Evolutionary conservation across 257 asterid species (phyloP).

Genomic region (Fraxinus americana): DNA sequence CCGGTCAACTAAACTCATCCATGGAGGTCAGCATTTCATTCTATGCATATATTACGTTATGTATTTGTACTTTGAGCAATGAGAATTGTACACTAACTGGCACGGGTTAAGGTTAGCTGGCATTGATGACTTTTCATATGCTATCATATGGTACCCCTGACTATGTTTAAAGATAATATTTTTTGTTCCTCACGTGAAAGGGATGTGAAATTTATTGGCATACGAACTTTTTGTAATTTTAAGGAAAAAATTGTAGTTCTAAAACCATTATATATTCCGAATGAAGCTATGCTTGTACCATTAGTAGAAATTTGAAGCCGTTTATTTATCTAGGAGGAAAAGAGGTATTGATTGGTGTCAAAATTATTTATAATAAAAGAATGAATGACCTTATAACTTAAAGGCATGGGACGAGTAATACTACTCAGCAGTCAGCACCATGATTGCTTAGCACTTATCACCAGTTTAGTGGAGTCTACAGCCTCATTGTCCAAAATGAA

Average conservation of each 20-base stretch:
- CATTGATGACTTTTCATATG: slow-evolving; percentile 12
- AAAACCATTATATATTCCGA: slow-evolving; percentile 10
- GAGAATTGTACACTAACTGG: slow-evolving; percentile 28
- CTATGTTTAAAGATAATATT: slow-evolving; percentile 22
- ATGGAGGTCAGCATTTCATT: slow-evolving; percentile 70
- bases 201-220: slow-evolving; percentile 8
- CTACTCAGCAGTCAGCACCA: not conserved
- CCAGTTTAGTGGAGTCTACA: not conserved
- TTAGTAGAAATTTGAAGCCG: slow-evolving; percentile 10
- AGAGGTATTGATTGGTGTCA: not conserved
- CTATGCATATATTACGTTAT: slow-evolving; percentile 5
- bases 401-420: not conserved
- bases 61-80: slow-evolving; percentile 35
- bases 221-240: not conserved
- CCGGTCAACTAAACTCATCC: slow-evolving; percentile 93
- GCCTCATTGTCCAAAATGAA: not conserved
- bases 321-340: not conserved
- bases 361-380: not conserved
- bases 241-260: slow-evolving; percentile 2
- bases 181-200: slow-evolving; percentile 35
- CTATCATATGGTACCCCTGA: slow-evolving; percentile 38
- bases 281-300: not conserved
- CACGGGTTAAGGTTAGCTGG: slow-evolving; percentile 24
- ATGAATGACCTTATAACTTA: not conserved
- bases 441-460: not conserved